Evolutionary conservation across 169 alveolate genomes (phyloP), one percentile per base, ranked within the genome.

Genomic region (Plasmodium ovale): DNA sequence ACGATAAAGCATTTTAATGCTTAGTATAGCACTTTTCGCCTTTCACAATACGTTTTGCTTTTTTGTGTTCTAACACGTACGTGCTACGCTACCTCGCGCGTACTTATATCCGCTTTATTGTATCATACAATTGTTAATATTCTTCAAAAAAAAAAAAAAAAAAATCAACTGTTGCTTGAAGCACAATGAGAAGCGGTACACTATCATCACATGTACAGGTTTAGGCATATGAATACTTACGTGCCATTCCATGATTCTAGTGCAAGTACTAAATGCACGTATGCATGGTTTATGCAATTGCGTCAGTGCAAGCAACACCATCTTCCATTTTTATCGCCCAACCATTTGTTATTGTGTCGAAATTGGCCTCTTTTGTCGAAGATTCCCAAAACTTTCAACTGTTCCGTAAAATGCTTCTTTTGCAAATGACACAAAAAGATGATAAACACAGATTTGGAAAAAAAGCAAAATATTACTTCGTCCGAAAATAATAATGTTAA

Each of bases 331-430:
- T n/a, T n/a, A n/a, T n/a, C n/a, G n/a, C n/a, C n/a, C n/a, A n/a
- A n/a, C n/a, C n/a, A n/a, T n/a, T n/a, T n/a, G n/a, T n/a, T n/a
- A n/a, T n/a, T n/a, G n/a, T n/a, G n/a, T n/a, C n/a, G n/a, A n/a
- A n/a, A n/a, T n/a, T n/a, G n/a, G n/a, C n/a, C n/a, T n/a, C n/a
- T n/a, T n/a, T n/a, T n/a, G n/a, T n/a, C n/a, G n/a, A n/a, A n/a
- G n/a, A n/a, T n/a, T n/a, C n/a, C n/a, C n/a, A n/a, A n/a, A n/a
- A 49, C 19, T 10, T 49, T 0, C 3, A 49, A 49, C 19, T 56
- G 33, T 56, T 25, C 14, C 9, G 51, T 39, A 62, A 62, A 62
- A 62, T 62, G 72, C 47, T 33, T 62, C 51, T 62, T 62, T 62
- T 16, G 9, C 23, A 31, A 62, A 33, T 58, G 35, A 1, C 5